Conservation (phyloP, 176 grass and related monocot species). For the Alloteropsis semialata region DNA sequence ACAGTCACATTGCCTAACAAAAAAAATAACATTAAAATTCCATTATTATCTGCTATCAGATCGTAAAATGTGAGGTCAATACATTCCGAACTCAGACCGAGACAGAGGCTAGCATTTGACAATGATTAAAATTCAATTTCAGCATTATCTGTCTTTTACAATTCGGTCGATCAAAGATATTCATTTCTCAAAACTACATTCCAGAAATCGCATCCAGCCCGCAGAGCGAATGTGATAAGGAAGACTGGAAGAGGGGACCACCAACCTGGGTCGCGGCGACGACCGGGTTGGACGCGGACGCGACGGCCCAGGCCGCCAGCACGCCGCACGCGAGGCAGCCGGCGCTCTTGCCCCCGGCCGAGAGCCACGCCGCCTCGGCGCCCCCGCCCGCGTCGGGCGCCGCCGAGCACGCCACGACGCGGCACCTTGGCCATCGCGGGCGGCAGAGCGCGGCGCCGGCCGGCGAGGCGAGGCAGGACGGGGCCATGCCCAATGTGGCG, state of each 20-base stretch:
- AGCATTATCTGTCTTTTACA: too few relatives aligned
- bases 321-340: conserved; percentile 72
- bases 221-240: background rate
- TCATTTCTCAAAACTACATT: too few relatives aligned
- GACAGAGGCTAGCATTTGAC: too few relatives aligned
- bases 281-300: conserved; percentile 58
- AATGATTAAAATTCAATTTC: too few relatives aligned
- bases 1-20: background rate
- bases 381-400: background rate
- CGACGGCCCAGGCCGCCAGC: conserved; percentile 73
- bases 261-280: conserved; percentile 75
- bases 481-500: conserved; percentile 21
- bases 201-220: background rate
- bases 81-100: too few relatives aligned
- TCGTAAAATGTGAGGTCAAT: background rate
- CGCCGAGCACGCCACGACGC: conserved; percentile 43
- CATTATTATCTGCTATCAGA: background rate
- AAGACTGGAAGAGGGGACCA: background rate
- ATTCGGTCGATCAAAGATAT: too few relatives aligned
- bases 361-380: background rate
- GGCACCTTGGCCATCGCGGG: conserved; percentile 12
- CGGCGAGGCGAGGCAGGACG: conserved; percentile 50
- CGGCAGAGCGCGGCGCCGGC: background rate
- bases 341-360: conserved; percentile 12
- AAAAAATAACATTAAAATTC: background rate